Evolutionary conservation across 305 asterid genomes (phyloP).

Genomic region (Andrographis paniculata): DNA sequence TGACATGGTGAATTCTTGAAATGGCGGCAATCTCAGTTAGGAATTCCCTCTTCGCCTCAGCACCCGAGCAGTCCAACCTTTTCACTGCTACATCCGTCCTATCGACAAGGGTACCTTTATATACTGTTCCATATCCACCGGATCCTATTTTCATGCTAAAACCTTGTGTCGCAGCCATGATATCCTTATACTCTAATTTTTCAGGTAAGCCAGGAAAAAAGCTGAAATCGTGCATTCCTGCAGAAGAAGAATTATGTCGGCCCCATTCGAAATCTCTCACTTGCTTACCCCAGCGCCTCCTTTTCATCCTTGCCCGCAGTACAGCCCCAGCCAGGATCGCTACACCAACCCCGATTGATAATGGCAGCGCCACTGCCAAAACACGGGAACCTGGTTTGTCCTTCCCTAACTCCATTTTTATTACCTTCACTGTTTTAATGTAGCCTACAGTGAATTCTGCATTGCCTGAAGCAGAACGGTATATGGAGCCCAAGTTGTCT

Average conservation of each 20-base stretch:
- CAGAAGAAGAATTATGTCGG: constrained; percentile 12
- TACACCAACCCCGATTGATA: constrained; percentile 25
- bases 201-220: constrained; percentile 42
- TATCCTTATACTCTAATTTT: constrained; percentile 33
- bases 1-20: constrained; percentile 48
- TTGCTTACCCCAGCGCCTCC: too few relatives aligned
- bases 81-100: constrained; percentile 47
- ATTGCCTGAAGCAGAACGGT: constrained; percentile 16
- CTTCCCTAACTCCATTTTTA: background rate
- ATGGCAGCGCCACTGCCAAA: constrained; percentile 29
- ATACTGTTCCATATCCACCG: constrained; percentile 63
- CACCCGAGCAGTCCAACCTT: constrained; percentile 32
- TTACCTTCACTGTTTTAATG: constrained; percentile 28
- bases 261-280: too few relatives aligned
- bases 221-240: constrained; percentile 23
- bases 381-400: constrained; percentile 17
- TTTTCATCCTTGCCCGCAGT: too few relatives aligned
- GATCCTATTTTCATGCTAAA: constrained; percentile 43
- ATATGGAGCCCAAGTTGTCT: constrained; percentile 36
- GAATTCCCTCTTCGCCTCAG: constrained; percentile 41
- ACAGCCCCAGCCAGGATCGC: constrained; percentile 17
- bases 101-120: constrained; percentile 39
- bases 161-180: constrained; percentile 33
- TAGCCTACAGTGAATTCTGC: constrained; percentile 30
- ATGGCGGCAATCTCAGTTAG: constrained; percentile 48